Evolutionary conservation across 345 rosid genomes (phyloP), one percentile per base, ranked within the genome.

Genomic region (Raphanus raphanistrum): DNA sequence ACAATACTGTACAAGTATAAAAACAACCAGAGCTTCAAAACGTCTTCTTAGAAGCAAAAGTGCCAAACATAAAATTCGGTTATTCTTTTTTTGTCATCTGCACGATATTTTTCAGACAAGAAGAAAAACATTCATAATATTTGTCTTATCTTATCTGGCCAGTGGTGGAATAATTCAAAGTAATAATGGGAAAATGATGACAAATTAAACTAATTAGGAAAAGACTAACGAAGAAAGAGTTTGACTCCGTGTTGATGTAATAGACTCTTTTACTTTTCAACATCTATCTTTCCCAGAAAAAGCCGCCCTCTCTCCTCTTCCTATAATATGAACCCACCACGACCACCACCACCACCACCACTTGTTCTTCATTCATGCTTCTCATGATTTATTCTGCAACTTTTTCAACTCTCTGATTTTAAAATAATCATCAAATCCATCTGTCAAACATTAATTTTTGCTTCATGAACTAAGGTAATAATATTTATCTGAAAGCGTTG

Each of bases 291-390:
- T 21, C 62, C 21, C 38, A 33, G 54, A 43, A 17, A 58, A 64
- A 25, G 74, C 78, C 70, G 78, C 28, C 69, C 66, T 31, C 60
- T 63, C 38, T 57, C 13, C 10, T 36, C 45, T 41, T 21, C 54
- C 5, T 50, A 12, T 52, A 62, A 45, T 75, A 36, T 1, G 25
- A 41, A 68, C 31, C 13, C 43, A 63, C 66, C 38, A 71, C 66
- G 21, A 71, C 13, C 43, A 63, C 66, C 38, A 71, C 66, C 29
- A 71, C 13, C 43, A 63, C 66, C 38, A 71, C 60, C 48, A 62
- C 75, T 54, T 63, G 25, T 28, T 77, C 38, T 65, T 43, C 35
- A 68, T 73, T 70, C 79, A 79, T 74, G 82, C 72, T 74, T 73
- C 76, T 74, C 79, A 74, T 70, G 79, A 29, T 55, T 61, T 28